Evolutionary conservation across 768 basidiomycete genomes (phyloP).

Genomic region (Tricholoma hemisulphureum): DNA sequence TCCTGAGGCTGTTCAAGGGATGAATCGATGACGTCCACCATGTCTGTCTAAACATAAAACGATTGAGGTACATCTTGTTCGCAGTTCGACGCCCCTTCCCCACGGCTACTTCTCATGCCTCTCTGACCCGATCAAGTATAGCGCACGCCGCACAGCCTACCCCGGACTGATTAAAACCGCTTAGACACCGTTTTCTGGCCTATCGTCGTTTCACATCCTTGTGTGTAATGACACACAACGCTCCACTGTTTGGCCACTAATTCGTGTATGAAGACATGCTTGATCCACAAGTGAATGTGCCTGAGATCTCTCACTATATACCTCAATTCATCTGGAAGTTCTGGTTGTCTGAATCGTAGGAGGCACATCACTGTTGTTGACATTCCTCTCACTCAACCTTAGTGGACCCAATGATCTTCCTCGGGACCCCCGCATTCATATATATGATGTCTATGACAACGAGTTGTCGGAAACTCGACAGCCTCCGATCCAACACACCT

Average conservation of each 20-base stretch:
- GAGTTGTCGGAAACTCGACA: constrained; percentile 45
- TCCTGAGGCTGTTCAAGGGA: background rate
- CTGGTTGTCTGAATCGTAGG: constrained; percentile 46
- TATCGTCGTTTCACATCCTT: no score
- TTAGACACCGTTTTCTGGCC: background rate
- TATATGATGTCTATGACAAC: constrained; percentile 54
- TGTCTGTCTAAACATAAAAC: no score
- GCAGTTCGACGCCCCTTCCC: background rate
- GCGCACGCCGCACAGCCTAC: background rate
- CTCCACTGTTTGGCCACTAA: background rate
- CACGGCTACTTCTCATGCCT: background rate
- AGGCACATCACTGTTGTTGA: constrained; percentile 22
- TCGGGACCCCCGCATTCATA: constrained; percentile 43
- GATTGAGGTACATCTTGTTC: no score
- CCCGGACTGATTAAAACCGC: background rate
- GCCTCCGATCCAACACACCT: constrained; percentile 26
- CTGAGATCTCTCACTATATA: constrained; percentile 36
- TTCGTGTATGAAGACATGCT: background rate
- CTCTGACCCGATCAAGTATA: background rate
- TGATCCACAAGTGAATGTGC: background rate
- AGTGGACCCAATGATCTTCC: constrained; percentile 24
- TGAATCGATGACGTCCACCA: background rate
- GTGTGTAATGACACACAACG: background rate
- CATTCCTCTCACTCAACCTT: background rate
- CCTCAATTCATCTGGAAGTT: constrained; percentile 49